These are phyloP conservation scores for Pythium dissotocum DNA, from an alignment of 352 stramenopile species.

Conservation along the genomic window DNA sequence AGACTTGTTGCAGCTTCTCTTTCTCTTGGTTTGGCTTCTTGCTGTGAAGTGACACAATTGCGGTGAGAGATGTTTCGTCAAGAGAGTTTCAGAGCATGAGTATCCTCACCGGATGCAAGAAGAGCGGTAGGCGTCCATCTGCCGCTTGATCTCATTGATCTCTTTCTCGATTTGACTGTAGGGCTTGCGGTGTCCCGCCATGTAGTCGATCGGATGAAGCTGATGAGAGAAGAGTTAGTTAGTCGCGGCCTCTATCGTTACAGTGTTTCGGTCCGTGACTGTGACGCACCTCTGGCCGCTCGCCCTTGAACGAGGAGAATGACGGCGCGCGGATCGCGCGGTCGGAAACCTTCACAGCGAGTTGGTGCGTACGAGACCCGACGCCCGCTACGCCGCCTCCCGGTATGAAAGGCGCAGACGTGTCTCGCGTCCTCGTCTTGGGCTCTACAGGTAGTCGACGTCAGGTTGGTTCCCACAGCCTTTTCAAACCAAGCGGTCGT, in stretches of 20 bases:
- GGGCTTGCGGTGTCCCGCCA: slow-evolving; percentile 52
- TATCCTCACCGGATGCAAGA: slow-evolving; percentile 48
- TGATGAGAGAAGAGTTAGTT: slow-evolving; percentile 7
- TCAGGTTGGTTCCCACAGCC: neutral
- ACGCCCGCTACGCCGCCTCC: slow-evolving; percentile 38
- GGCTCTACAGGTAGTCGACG: slow-evolving; percentile 36
- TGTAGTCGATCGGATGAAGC: slow-evolving; percentile 65
- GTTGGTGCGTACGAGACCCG: slow-evolving; percentile 51
- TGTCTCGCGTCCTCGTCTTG: slow-evolving; percentile 47
- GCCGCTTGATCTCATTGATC: slow-evolving; percentile 62
- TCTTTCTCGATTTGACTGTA: slow-evolving; percentile 80
- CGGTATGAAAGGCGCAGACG: slow-evolving; percentile 61
- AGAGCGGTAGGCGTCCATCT: slow-evolving; percentile 65
- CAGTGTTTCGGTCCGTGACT: neutral
- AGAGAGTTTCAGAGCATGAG: neutral
- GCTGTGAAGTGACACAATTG: neutral
- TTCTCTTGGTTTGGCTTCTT: slow-evolving; percentile 72
- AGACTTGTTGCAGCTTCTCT: slow-evolving; percentile 80
- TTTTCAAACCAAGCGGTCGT: neutral
- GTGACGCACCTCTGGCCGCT: slow-evolving; percentile 35
- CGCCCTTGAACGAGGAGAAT: slow-evolving; percentile 31
- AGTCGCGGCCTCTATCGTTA: neutral
- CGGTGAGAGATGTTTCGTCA: neutral
- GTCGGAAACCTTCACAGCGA: slow-evolving; percentile 58
- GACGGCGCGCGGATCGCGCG: slow-evolving; percentile 55